Base-by-base conservation (phyloP, 495 filamentous ascomycete species). In the Trichoderma erinaceum region DNA sequence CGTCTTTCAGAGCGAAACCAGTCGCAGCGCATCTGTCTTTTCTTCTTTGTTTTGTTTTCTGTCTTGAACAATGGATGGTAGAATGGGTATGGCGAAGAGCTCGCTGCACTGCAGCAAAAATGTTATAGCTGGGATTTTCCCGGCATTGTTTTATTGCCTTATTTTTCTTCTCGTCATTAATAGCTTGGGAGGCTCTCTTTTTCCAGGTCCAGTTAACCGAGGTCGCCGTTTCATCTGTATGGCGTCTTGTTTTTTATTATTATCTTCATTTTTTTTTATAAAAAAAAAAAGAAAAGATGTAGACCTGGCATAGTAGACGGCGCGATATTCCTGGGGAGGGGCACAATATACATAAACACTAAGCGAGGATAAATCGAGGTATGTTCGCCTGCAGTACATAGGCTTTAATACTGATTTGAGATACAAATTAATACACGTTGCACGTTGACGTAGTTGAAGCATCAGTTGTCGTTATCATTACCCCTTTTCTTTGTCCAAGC, bases 11-110 rank as follows among this genome's bases (percentile, higher is more conserved):
- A 61, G 56, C 56, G 56, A 32, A 32, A 32, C 48, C 21, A 23
- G 27, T 61, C 56, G 56, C 56, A 61, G 56, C 27, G 56, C 56
- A 61, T 15, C n/a, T 52, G 48, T 61, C 25, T 61, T 48, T 61
- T 61, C 56, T 61, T 61, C 35, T 61, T 38, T 61, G 25, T 32
- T 29, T 29, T 61, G 27, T 61, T 21, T 58, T 61, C 23, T 27
- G 27, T 32, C 56, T 18, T 21, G 23, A 61, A 21, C 56, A 61
- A 35, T 61, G 56, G 56, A 61, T 61, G 56, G 56, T 61, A 61
- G 56, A 61, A 61, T 61, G 56, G 56, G 27, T 32, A 29, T 61
- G 25, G 27, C 56, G 27, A 61, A 32, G 56, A 61, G 56, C 56
- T 21, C 56, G 12, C 27, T 61, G 56, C 23, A 25, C 25, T 12